Base-by-base conservation (phyloP, 352 stramenopile genomes). In the Phytophthora gonapodyides region DNA sequence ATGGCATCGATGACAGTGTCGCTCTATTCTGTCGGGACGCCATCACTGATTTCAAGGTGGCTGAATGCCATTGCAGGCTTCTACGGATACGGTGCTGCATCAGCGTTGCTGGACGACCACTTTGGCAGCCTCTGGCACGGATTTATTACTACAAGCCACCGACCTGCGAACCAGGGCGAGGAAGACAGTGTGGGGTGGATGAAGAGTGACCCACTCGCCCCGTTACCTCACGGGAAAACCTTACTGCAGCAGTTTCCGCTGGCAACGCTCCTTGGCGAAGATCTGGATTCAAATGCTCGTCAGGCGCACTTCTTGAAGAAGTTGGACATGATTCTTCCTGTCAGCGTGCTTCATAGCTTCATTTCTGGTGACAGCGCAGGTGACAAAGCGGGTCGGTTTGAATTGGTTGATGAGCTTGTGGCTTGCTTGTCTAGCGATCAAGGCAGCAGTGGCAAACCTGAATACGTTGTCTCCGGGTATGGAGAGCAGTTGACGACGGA, bases 401-500 rank as follows among this genome's bases (percentile, higher is more conserved):
- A 56, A 36, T 81, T 84, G 49, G 64, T 84, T 30, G 43, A 67
- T 17, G 61, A 84, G 9, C 53, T 78, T 37, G 31, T 64, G 50
- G 59, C 69, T 12, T 64, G 35, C 15, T 66, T 78, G 67, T 62
- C 51, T 30, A 8, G 24, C 16, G 35, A 53, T 12, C 41, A 48
- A 24, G 15, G 41, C 8, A 52, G 11, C n/a, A 48, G 61, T 0
- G 37, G 11, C 0, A 38, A 52, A 9, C 27, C 45, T 43, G 44
- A 61, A 44, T 43, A 42, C 50, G 46, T 42, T 36, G 56, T 51
- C 34, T 54, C 54, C 7, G 37, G 61, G 49, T 62, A 76, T 48
- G 61, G 80, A 21, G 76, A 87, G 36, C 83, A 92, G 42, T 36
- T 93, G 12, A 87, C 75, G 7, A 88, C 81, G 1, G 84, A 92